phyloP scores from a whole-genome alignment of 805 yeast species.

The Lachancea quebecensis region DNA sequence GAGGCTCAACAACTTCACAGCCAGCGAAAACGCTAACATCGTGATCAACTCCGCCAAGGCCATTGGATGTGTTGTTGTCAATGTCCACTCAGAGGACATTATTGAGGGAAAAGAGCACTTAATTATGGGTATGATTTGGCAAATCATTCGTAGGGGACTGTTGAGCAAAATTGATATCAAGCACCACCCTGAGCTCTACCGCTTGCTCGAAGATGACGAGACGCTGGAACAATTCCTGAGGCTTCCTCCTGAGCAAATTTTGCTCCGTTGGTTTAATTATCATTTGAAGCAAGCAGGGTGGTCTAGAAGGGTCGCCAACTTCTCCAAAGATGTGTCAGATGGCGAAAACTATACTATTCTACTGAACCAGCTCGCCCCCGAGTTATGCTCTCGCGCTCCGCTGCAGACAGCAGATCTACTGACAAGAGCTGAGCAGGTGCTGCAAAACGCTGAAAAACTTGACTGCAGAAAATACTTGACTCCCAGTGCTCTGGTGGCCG shows the following conservation, averaged over 20 bases:
- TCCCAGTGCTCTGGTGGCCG: slow-evolving; percentile 86
- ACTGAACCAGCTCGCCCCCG: slow-evolving; percentile 82
- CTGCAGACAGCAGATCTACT: slow-evolving; percentile 68
- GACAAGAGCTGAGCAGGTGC: slow-evolving; percentile 80
- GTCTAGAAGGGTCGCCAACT: slow-evolving; percentile 78
- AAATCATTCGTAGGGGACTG: slow-evolving; percentile 92
- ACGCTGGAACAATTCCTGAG: slow-evolving; percentile 94
- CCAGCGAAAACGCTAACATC: slow-evolving; percentile 94
- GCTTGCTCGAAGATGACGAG: slow-evolving; percentile 92
- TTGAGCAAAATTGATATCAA: slow-evolving; percentile 93
- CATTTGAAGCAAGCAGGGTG: slow-evolving; percentile 91
- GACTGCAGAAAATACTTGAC: slow-evolving; percentile 93
- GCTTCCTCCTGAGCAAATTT: slow-evolving; percentile 94
- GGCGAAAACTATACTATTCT: slow-evolving; percentile 93
- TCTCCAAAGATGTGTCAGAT: slow-evolving; percentile 81
- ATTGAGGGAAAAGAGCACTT: slow-evolving; percentile 92
- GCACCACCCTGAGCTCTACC: slow-evolving; percentile 91
- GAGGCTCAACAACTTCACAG: slow-evolving; percentile 83
- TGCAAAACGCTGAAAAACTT: slow-evolving; percentile 80
- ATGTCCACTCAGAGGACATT: slow-evolving; percentile 93
- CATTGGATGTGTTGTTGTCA: slow-evolving; percentile 96
- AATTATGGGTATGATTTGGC: slow-evolving; percentile 91
- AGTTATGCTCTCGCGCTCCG: slow-evolving; percentile 73
- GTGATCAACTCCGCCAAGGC: slow-evolving; percentile 98
- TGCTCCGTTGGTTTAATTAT: slow-evolving; percentile 95